Evolutionary conservation across 441 rosid species (phyloP), one percentile per base, ranked within the genome.

Genomic region (Lepidium campestre): DNA sequence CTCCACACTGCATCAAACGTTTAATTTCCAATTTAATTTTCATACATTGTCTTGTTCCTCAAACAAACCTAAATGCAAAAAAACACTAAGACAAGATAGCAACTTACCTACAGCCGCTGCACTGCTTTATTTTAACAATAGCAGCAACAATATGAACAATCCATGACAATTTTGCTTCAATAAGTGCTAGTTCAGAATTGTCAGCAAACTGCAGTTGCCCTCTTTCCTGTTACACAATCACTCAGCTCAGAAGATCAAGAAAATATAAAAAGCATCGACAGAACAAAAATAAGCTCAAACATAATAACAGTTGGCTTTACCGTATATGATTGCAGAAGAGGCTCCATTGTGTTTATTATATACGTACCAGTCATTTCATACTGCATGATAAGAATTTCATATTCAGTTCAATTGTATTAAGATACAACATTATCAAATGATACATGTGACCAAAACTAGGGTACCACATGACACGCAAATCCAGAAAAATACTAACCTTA

Each of bases 121-220:
- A 83, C 75, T 90, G 99, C 79, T 86, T 96, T 57, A 82, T 83
- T 80, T 96, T 96, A 46, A 93, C 82, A 72, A 96, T 88, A 63
- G 98, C 96, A 13, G 97, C 98, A 68, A 93, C 80, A 61, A 96
- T 87, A 81, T 96, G 99, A 62, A 96, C 96, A 63, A 93, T 50
- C 99, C 99, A 96, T 65, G 98, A 77, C 71, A 96, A 88, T 81
- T 96, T 96, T 75, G 96, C 97, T 80, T 96, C 99, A 71, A 85
- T 81, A 60, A 89, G 78, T 44, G 84, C 82, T 57, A 90, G 91
- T 46, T 96, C 98, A 65, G 65, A 85, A 27, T 76, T 82, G 82
- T 89, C 89, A 73, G 80, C 60, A 13, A 77, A 63, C 79, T 86
- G 86, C 34, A 80, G 47, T 45, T 70, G 83, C 71, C 91, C 94